Evolutionary conservation across 768 basidiomycete genomes (phyloP).

Genomic region (Leccinum arenicola): DNA sequence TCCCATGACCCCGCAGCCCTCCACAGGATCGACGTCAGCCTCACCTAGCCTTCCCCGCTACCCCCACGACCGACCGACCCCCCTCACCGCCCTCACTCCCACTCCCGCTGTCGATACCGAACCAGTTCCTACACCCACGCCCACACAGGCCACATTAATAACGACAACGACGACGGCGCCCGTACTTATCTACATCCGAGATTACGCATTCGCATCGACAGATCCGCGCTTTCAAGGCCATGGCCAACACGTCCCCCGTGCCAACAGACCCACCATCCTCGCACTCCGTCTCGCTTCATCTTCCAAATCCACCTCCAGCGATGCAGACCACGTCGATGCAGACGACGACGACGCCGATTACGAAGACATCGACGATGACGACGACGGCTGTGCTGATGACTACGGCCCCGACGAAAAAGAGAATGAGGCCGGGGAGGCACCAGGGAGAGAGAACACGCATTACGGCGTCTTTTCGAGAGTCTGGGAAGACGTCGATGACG

Average conservation of each 20-base stretch:
- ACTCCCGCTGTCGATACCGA: not conserved
- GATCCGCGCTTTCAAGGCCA: conserved; percentile 45
- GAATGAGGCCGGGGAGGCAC: conserved; percentile 11
- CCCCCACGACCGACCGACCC: not conserved
- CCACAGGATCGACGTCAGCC: not conserved
- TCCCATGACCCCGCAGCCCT: not conserved
- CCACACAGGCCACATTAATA: not conserved
- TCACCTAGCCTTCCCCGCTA: not conserved
- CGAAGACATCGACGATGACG: not conserved
- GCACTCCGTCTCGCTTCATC: conserved; percentile 28
- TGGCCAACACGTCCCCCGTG: conserved; percentile 40
- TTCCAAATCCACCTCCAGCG: conserved; percentile 15
- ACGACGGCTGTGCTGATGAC: not conserved
- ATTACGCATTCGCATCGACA: conserved; percentile 41
- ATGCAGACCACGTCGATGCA: conserved; percentile 11
- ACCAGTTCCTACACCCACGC: not conserved
- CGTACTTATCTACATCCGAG: conserved; percentile 43
- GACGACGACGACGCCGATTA: not conserved
- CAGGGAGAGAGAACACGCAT: conserved; percentile 1
- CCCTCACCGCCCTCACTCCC: not conserved
- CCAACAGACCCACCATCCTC: conserved; percentile 33
- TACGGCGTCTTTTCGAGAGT: not conserved
- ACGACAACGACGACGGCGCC: not conserved
- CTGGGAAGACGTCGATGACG: conserved; percentile 30
- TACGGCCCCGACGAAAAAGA: conserved; percentile 7